Base-by-base conservation (phyloP, 192 early-diverging fungal genomes). In the Jimgerdemannia lactiflua region DNA sequence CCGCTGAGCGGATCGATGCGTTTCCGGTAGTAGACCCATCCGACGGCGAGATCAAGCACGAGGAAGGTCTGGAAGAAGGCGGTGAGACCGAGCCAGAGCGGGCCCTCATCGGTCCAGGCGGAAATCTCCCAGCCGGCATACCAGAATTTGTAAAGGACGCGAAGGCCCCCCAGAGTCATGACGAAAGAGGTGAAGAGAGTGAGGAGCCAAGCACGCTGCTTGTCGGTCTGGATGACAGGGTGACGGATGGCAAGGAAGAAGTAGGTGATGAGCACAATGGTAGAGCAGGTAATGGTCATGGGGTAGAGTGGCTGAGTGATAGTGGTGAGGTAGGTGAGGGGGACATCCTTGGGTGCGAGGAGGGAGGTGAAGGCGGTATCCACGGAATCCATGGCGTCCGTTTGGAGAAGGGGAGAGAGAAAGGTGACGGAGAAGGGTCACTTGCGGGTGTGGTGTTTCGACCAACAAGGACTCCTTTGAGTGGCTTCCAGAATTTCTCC, bases 21-120 rank as follows among this genome's bases (percentile, higher is more conserved):
- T 9, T 83, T 78, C 11, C 80, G 83, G 75, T 92, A 91, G 71
- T 80, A 87, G 19, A 86, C 9, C 8, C 73, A n/a, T 4, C 91
- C 91, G 11, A 92, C 72, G 2, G 67, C 67, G 6, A 92, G 76
- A 78, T 92, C 91, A 70, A 80, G 74, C n/a, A 87, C 39, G 8
- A 88, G 72, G 66, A 90, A 92, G 6, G 83, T 74, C 49, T 83
- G 73, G 20, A 92, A 92, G 67, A 90, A 81, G 4, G 82, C 83
- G 6, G 86, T 71, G 1, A 89, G 71, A 19, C 49, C 69, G 17
- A 83, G 14, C 49, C 49, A 59, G 49, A 59, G 6, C 80, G 0
- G 86, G 75, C 71, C 78, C 75, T 20, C 77, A 65, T 4, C 82
- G 63, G 39, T 82, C 71, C 9, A 39, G 40, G 29, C 19, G 6